These are phyloP conservation scores for Lichtheimia corymbifera DNA, from an alignment of 371 early-diverging fungal genomes.

Conservation along the genomic window DNA sequence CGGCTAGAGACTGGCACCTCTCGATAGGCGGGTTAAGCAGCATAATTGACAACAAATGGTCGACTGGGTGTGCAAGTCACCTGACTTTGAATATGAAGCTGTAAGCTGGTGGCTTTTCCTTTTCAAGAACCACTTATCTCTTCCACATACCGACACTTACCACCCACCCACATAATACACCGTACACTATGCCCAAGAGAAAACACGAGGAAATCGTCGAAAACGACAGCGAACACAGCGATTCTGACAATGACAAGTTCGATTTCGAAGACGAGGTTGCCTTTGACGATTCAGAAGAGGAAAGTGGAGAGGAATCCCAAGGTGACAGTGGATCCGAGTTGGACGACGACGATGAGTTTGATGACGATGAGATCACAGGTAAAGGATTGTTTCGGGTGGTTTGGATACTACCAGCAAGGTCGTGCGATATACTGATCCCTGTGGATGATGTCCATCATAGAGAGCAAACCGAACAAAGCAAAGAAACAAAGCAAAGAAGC, in stretches of 20 bases:
- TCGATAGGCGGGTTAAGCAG: too few species aligned
- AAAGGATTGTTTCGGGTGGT: background rate
- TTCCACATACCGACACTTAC: too few species aligned
- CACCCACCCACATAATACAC: too few species aligned
- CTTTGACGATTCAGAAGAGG: constrained; percentile 8
- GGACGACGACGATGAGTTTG: constrained; percentile 6
- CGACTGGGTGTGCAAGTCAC: too few species aligned
- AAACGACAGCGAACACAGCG: background rate
- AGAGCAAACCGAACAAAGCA: constrained; percentile 20
- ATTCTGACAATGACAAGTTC: background rate
- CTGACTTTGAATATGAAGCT: too few species aligned
- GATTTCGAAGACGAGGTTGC: constrained; percentile 26
- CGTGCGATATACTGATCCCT: background rate
- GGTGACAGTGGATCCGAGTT: background rate
- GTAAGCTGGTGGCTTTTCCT: too few species aligned
- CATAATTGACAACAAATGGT: too few species aligned
- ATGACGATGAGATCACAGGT: constrained; percentile 1
- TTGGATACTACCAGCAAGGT: too few species aligned
- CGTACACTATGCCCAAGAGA: constrained; percentile 1
- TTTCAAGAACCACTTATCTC: too few species aligned
- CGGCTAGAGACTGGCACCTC: too few species aligned
- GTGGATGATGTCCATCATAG: constrained; percentile 1
- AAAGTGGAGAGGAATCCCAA: constrained; percentile 4
- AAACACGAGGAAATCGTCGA: constrained; percentile 5
- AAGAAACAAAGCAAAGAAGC: constrained; percentile 53